A percentile compares a stretch with the other conserved stretches of the same genome.
These are phyloP conservation scores for Cladosporium sp. DNA, from an alignment of 2,329 filamentous ascomycete species.

Conservation along the genomic window DNA sequence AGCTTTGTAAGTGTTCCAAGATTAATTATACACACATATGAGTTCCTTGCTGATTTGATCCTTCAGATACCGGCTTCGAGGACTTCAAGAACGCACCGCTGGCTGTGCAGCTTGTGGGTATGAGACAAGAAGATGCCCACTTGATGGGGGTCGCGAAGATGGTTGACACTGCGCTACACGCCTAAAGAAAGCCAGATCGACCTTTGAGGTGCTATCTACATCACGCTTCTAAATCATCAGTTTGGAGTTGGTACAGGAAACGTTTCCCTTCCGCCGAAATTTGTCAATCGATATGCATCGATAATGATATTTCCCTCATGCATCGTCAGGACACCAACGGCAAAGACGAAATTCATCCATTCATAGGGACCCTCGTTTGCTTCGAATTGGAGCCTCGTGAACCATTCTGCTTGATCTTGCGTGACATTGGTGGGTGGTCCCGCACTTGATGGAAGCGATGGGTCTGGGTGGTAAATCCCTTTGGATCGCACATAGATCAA, in stretches of 20 bases:
- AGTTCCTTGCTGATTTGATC: too few relatives aligned
- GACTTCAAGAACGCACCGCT: slow-evolving; percentile 26
- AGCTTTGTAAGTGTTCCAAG: slow-evolving; percentile 18
- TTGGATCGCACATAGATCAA: slow-evolving; percentile 22
- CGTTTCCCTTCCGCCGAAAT: slow-evolving; percentile 16
- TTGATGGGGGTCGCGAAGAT: slow-evolving; percentile 23
- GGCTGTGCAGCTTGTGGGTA: slow-evolving; percentile 31
- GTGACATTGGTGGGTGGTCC: slow-evolving; percentile 13
- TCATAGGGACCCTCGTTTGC: slow-evolving; percentile 19
- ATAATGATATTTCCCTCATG: slow-evolving; percentile 21
- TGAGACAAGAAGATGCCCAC: slow-evolving; percentile 28
- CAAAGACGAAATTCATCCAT: slow-evolving; percentile 23
- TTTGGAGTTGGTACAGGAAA: neutral
- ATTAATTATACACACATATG: too few relatives aligned
- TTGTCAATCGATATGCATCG: slow-evolving; percentile 23
- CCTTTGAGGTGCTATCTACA: neutral
- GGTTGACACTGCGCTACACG: slow-evolving; percentile 26
- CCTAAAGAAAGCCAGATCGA: slow-evolving; percentile 10
- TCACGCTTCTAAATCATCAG: too few relatives aligned
- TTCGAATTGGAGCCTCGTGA: slow-evolving; percentile 23
- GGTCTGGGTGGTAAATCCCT: slow-evolving; percentile 16
- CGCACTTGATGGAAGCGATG: neutral
- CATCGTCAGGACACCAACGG: slow-evolving; percentile 22
- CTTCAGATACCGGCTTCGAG: slow-evolving; percentile 29
- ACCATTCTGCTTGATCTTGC: slow-evolving; percentile 23